Conservation (phyloP, 140 eudicot species). For the Senecio squalidus region DNA sequence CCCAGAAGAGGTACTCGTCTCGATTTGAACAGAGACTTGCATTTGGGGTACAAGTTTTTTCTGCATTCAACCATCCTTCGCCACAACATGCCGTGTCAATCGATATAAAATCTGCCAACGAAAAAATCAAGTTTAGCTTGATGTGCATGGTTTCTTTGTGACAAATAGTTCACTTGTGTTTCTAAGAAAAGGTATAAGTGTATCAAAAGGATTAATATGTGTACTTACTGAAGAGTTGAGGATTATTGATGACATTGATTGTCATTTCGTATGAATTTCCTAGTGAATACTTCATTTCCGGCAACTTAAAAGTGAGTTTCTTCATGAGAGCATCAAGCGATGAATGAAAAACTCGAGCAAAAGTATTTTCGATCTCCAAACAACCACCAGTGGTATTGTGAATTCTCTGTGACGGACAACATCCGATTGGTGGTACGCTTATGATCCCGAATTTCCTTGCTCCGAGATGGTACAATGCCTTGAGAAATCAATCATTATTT, state of each 20-base stretch:
- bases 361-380: slow-evolving; percentile 27
- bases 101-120: slow-evolving; percentile 28
- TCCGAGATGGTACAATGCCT: slow-evolving; percentile 49
- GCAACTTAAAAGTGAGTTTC: slow-evolving; percentile 22
- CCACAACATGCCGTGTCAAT: slow-evolving; percentile 59
- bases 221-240: slow-evolving; percentile 39
- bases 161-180: background rate
- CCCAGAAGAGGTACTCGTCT: slow-evolving; percentile 49
- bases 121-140: background rate
- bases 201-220: background rate
- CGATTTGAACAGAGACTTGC: slow-evolving; percentile 43
- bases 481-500: background rate
- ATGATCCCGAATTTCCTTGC: slow-evolving; percentile 58
- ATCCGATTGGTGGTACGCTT: slow-evolving; percentile 49
- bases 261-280: slow-evolving; percentile 54
- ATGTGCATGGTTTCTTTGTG: background rate
- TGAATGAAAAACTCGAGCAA: slow-evolving; percentile 36
- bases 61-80: slow-evolving; percentile 38
- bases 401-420: slow-evolving; percentile 49
- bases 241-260: slow-evolving; percentile 33
- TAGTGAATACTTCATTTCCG: slow-evolving; percentile 44
- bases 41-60: slow-evolving; percentile 25
- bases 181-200: background rate
- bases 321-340: slow-evolving; percentile 25
- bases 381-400: slow-evolving; percentile 35